These are phyloP conservation scores for Colletotrichum sp. DNA, from an alignment of 2,329 filamentous ascomycete genomes.

Conservation along the genomic window DNA sequence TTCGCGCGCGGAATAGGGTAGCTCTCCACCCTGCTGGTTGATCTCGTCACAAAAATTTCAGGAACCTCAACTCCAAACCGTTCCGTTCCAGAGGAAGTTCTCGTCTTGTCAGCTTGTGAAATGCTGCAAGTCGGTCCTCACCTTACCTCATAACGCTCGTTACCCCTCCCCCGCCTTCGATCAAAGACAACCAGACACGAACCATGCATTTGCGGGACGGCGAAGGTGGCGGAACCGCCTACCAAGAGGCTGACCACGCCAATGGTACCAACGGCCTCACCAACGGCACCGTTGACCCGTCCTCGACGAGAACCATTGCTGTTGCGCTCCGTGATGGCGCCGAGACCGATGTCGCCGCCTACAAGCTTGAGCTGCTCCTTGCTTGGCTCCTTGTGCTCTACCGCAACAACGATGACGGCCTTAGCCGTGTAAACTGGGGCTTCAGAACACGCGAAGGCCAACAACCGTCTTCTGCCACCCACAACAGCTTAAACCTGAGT, in stretches of 20 bases:
- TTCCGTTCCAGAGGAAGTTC: neutral
- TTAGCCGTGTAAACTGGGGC: conserved; percentile 22
- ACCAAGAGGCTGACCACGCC: neutral
- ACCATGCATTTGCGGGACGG: conserved; percentile 23
- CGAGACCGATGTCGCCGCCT: neutral
- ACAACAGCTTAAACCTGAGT: conserved; percentile 12
- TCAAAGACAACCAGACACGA: neutral
- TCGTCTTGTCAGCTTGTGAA: neutral
- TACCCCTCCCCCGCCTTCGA: conserved; percentile 27
- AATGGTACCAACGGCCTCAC: neutral
- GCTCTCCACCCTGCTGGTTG: conserved; percentile 11
- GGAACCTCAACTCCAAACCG: neutral
- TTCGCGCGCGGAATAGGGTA: neutral
- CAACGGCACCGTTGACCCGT: conserved; percentile 10
- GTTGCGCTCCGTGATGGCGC: neutral
- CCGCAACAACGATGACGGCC: conserved; percentile 24
- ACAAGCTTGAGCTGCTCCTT: conserved; percentile 24
- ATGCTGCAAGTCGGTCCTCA: conserved; percentile 6
- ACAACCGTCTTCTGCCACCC: neutral
- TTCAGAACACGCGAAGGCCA: conserved; percentile 3
- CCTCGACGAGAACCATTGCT: conserved; percentile 17
- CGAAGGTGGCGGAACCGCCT: conserved; percentile 22
- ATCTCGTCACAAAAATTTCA: conserved; percentile 1
- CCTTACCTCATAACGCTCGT: conserved; percentile 9
- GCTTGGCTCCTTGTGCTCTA: conserved; percentile 27